Evolutionary conservation across 495 filamentous ascomycete genomes (phyloP).

Genomic region (Xylaria venustula): DNA sequence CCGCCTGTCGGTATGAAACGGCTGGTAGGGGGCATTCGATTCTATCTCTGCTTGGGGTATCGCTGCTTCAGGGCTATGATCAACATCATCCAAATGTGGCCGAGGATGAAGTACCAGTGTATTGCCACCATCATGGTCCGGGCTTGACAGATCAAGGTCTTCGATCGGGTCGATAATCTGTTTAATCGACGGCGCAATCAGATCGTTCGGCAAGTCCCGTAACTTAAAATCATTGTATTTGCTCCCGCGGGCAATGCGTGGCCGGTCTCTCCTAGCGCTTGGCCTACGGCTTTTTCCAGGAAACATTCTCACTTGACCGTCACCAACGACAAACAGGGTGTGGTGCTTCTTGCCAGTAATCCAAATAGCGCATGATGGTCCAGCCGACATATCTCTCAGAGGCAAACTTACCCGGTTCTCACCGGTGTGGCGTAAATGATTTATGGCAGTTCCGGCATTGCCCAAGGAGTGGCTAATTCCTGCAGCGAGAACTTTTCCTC

Average conservation of each 20-base stretch:
- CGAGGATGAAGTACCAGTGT: slow-evolving; percentile 41
- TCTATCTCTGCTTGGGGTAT: slow-evolving; percentile 90
- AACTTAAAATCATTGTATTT: slow-evolving; percentile 67
- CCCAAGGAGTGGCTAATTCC: slow-evolving; percentile 82
- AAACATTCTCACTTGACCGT: slow-evolving; percentile 64
- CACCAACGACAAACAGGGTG: slow-evolving; percentile 57
- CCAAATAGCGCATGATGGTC: slow-evolving; percentile 56
- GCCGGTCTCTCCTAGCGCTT: slow-evolving; percentile 45
- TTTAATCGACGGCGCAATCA: slow-evolving; percentile 41
- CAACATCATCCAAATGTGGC: slow-evolving; percentile 24
- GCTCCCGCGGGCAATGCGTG: slow-evolving; percentile 41
- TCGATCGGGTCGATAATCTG: slow-evolving; percentile 47
- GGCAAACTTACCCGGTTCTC: slow-evolving; percentile 81
- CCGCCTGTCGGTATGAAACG: slow-evolving; percentile 83
- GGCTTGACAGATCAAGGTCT: slow-evolving; percentile 46
- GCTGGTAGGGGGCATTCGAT: slow-evolving; percentile 84
- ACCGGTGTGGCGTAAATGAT: slow-evolving; percentile 75
- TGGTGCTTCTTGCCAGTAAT: slow-evolving; percentile 53
- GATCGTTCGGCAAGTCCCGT: slow-evolving; percentile 53
- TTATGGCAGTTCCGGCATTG: slow-evolving; percentile 74
- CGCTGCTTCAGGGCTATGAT: slow-evolving; percentile 45
- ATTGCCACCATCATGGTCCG: slow-evolving; percentile 42
- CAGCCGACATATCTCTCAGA: slow-evolving; percentile 42
- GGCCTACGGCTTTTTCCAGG: slow-evolving; percentile 54
- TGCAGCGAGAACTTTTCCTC: slow-evolving; percentile 77